These are phyloP conservation scores for Suhomyces canberraensis DNA, from an alignment of 805 yeast genomes.

Conservation along the genomic window DNA sequence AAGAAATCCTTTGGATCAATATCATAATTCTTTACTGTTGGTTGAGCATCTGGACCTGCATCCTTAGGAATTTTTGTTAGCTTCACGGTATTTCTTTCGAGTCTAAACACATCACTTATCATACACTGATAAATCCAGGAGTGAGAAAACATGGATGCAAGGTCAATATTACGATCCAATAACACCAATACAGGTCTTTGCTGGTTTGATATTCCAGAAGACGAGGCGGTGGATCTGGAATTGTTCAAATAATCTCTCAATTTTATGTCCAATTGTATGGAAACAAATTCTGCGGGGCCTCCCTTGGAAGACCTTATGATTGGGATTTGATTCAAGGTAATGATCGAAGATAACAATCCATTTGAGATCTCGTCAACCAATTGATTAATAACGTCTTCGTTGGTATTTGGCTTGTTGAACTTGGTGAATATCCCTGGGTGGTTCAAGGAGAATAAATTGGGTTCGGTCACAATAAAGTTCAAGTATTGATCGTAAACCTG, in stretches of 20 bases:
- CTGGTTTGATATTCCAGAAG: slow-evolving; percentile 14
- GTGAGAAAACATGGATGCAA: slow-evolving; percentile 92
- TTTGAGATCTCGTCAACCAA: slow-evolving; percentile 69
- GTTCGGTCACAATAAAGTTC: slow-evolving; percentile 90
- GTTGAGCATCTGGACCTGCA: slow-evolving; percentile 11
- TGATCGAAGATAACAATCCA: slow-evolving; percentile 76
- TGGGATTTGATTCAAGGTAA: slow-evolving; percentile 79
- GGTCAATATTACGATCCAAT: slow-evolving; percentile 84
- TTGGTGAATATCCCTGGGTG: slow-evolving; percentile 59
- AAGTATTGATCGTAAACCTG: slow-evolving; percentile 95
- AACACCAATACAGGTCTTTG: slow-evolving; percentile 76
- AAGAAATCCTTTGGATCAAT: slow-evolving; percentile 91
- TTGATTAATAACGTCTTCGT: slow-evolving; percentile 69
- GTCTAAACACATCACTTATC: slow-evolving; percentile 85
- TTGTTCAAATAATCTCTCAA: slow-evolving; percentile 84
- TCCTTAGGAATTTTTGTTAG: slow-evolving; percentile 38
- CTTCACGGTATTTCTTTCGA: slow-evolving; percentile 78
- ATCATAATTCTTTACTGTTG: slow-evolving; percentile 64
- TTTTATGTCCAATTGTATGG: slow-evolving; percentile 78
- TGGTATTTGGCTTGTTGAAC: slow-evolving; percentile 66
- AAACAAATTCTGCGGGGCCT: slow-evolving; percentile 94
- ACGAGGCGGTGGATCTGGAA: slow-evolving; percentile 33
- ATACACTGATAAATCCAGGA: slow-evolving; percentile 98
- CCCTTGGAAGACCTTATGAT: slow-evolving; percentile 87
- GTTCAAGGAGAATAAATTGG: slow-evolving; percentile 81